Evolutionary conservation across 345 rosid genomes (phyloP), one percentile per base, ranked within the genome.

Genomic region (Gossypium raimondii): DNA sequence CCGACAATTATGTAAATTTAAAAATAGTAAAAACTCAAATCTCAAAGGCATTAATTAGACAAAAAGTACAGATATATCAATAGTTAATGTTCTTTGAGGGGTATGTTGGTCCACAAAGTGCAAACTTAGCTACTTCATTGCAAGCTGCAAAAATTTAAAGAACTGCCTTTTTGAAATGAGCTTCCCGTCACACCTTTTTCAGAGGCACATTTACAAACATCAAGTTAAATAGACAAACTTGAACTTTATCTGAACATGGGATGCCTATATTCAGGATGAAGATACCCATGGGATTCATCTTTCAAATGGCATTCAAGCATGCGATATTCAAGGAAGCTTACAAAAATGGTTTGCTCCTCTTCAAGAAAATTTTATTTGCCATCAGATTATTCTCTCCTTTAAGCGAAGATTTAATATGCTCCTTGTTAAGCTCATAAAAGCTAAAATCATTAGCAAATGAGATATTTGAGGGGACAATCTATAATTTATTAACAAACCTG

Each of bases 401-500:
- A n/a, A 41, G 11, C 2, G 2, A 64, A 41, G 50, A 64, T 41
- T 64, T 24, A 64, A 43, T 22, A 64, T 41, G 69, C 50, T 41
- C 20, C 38, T 47, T 12, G 5, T 67, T 18, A 67, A 67, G 41
- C 17, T 53, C 24, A 34, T 34, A 34, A 56, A 27, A 16, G 48
- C 61, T 52, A 34, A 70, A 70, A 70, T 6, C 11, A 51, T 48
- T 20, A 50, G 43, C 44, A 70, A 52, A 67, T n/a, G 18, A 22
- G 7, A 24, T 16, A 64, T n/a, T 18, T 17, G 60, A 9, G 47
- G 43, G 50, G 13, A 11, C 51, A 53, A 56, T 29, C 17, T 38
- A 34, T 56, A 38, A 56, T 72, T 10, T 22, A 25, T 67, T 22
- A 72, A 77, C 90, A 86, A 77, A 93, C 98, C 97, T 96, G 99